These are phyloP conservation scores for Lentinus tigrinus DNA, from an alignment of 768 basidiomycete genomes.

Conservation along the genomic window DNA sequence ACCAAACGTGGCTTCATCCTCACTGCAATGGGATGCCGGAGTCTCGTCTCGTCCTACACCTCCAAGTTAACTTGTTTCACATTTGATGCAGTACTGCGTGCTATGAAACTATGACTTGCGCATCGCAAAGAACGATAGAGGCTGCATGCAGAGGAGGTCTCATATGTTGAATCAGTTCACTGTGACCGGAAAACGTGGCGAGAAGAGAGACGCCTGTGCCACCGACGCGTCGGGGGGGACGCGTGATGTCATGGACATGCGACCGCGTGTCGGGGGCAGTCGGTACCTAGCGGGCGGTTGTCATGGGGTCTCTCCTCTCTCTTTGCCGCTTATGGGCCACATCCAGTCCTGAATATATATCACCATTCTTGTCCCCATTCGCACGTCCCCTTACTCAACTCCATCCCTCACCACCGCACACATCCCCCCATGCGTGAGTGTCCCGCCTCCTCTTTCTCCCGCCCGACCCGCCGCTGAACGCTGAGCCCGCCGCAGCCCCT, in stretches of 20 bases:
- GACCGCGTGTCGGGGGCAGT: neutral
- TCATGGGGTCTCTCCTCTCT: constrained; percentile 19
- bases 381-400: neutral
- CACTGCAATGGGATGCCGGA: too few species aligned
- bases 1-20: too few species aligned
- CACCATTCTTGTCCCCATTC: neutral
- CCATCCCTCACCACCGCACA: neutral
- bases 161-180: too few species aligned
- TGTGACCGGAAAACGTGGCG: too few species aligned
- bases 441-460: neutral
- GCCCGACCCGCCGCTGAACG: neutral
- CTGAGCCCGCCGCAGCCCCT: neutral
- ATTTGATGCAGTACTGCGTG: too few species aligned
- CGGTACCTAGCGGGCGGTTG: constrained; percentile 9
- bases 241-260: constrained; percentile 33
- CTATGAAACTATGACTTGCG: too few species aligned
- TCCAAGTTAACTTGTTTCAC: too few species aligned
- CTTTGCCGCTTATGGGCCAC: neutral
- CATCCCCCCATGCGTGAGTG: constrained; percentile 9
- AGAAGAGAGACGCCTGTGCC: constrained; percentile 10
- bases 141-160: too few species aligned
- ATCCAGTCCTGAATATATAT: neutral
- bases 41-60: too few species aligned
- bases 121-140: too few species aligned
- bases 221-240: constrained; percentile 22